These are phyloP conservation scores for Alternaria triticimaculans DNA, from an alignment of 2,329 filamentous ascomycete genomes.

Conservation along the genomic window DNA sequence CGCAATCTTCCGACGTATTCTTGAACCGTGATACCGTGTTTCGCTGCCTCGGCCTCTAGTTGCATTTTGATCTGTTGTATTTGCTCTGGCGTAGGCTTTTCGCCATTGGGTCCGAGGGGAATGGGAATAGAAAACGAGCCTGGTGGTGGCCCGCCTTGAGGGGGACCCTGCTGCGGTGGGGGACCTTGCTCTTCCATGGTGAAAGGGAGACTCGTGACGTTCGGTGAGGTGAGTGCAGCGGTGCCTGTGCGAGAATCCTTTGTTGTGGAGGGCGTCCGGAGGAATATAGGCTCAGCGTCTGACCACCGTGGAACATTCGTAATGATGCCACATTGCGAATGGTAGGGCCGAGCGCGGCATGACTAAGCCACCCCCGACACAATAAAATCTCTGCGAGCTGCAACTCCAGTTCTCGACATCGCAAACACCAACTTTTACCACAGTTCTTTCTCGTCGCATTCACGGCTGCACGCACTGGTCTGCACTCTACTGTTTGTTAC, in stretches of 20 bases:
- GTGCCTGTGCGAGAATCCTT: not conserved
- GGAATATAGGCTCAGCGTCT: not conserved
- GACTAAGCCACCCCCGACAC: conserved; percentile 5
- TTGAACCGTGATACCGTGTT: conserved; percentile 82
- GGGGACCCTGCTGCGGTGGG: conserved; percentile 16
- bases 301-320: conserved; percentile 17
- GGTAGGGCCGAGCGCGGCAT: conserved; percentile 7
- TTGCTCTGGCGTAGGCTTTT: conserved; percentile 79
- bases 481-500: not conserved
- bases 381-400: conserved; percentile 14
- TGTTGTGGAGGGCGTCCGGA: not conserved
- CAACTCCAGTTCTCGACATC: not conserved
- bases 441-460: not conserved
- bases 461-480: not conserved
- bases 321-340: conserved; percentile 15
- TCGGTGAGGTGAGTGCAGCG: not conserved
- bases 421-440: not conserved
- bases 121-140: conserved; percentile 27
- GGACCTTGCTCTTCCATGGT: conserved; percentile 31
- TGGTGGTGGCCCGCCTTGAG: conserved; percentile 24
- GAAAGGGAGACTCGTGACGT: conserved; percentile 2
- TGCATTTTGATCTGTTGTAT: conserved; percentile 84
- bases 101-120: conserved; percentile 44
- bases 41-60: conserved; percentile 80
- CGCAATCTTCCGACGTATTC: conserved; percentile 72